phyloP scores from a whole-genome alignment of 2,329 filamentous ascomycete species.

The Cladosporium cucumerinum region DNA sequence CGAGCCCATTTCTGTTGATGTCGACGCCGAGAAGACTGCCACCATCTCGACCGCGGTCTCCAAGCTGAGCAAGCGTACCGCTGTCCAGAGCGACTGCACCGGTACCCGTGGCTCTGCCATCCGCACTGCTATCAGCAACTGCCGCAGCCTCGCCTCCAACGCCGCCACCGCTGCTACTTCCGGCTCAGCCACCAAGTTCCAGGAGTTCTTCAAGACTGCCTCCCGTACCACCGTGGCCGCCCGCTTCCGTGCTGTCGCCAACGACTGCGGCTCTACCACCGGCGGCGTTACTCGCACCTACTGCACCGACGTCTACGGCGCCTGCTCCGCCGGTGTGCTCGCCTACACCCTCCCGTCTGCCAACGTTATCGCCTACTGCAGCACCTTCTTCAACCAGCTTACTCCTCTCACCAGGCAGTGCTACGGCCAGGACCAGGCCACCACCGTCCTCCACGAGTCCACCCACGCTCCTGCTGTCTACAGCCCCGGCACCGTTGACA shows the following conservation, averaged over 20 bases:
- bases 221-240: conserved; percentile 50
- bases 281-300: conserved; percentile 52
- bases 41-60: conserved; percentile 48
- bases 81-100: conserved; percentile 48
- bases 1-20: conserved; percentile 55
- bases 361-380: conserved; percentile 59
- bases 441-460: conserved; percentile 63
- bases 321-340: conserved; percentile 52
- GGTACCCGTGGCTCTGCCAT: conserved; percentile 46
- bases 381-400: conserved; percentile 56
- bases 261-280: conserved; percentile 53
- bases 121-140: conserved; percentile 52
- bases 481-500: conserved; percentile 53
- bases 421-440: conserved; percentile 63
- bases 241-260: conserved; percentile 52
- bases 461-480: conserved; percentile 54
- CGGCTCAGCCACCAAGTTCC: conserved; percentile 34
- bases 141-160: conserved; percentile 51
- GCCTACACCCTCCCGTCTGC: conserved; percentile 55
- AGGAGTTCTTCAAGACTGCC: conserved; percentile 58
- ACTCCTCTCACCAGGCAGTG: conserved; percentile 51
- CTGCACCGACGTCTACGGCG: conserved; percentile 58
- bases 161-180: conserved; percentile 53
- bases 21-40: conserved; percentile 57
- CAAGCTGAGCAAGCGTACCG: conserved; percentile 49